These are phyloP conservation scores for Russula ochroleuca DNA, from an alignment of 768 basidiomycete species.

Conservation along the genomic window DNA sequence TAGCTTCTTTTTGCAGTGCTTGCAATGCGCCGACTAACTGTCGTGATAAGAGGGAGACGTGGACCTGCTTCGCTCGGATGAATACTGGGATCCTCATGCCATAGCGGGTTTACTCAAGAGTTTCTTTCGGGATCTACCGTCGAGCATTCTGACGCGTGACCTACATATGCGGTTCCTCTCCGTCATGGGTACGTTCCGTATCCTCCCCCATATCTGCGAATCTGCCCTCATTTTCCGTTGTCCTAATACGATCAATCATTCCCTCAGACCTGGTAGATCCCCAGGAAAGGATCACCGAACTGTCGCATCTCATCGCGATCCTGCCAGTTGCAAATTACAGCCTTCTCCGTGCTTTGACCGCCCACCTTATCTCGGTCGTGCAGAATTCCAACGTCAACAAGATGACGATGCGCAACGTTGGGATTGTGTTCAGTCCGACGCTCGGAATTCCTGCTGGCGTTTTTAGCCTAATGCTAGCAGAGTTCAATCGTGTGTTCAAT, in stretches of 20 bases:
- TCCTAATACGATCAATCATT: conserved; percentile 19
- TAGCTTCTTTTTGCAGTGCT: conserved; percentile 4
- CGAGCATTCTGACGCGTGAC: conserved; percentile 87
- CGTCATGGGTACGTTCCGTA: conserved; percentile 74
- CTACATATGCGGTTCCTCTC: conserved; percentile 86
- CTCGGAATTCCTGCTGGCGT: conserved; percentile 97
- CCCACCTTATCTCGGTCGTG: conserved; percentile 92
- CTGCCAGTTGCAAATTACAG: conserved; percentile 93
- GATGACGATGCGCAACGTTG: conserved; percentile 98
- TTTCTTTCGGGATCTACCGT: conserved; percentile 89
- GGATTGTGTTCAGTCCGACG: conserved; percentile 97
- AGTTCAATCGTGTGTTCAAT: conserved; percentile 92
- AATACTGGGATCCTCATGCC: conserved; percentile 97
- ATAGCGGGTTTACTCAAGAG: conserved; percentile 92
- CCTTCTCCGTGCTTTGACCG: conserved; percentile 86
- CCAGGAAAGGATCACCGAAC: conserved; percentile 82
- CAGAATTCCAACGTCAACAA: conserved; percentile 88
- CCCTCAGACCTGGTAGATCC: conserved; percentile 78
- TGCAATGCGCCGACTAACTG: conserved; percentile 2
- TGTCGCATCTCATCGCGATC: conserved; percentile 78
- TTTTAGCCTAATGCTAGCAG: conserved; percentile 89
- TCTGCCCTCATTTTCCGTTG: conserved; percentile 6
- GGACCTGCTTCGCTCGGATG: conserved; percentile 79
- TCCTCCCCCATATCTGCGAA: conserved; percentile 14
- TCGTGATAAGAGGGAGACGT: conserved; percentile 82